Base-by-base conservation (phyloP, 2,329 filamentous ascomycete genomes). In the Ampelomyces quisqualis region DNA sequence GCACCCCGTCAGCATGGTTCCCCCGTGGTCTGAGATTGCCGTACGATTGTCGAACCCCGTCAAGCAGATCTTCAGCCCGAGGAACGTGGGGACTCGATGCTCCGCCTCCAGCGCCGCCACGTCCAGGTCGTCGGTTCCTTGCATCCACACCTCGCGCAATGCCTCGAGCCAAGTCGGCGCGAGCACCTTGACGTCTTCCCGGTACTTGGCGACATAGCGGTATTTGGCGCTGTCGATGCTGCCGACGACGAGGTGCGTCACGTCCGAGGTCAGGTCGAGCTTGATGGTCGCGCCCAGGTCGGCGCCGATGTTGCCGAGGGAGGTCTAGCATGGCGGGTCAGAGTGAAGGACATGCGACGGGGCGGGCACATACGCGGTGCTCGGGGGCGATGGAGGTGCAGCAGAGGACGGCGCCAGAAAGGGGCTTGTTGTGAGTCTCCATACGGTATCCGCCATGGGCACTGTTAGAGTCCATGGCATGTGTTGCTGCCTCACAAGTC, bases 161-260 rank as follows among this genome's bases (percentile, higher is more conserved):
- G 86, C 86, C 40, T 91, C 83, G 34, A 98, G 78, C 88, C 90
- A 98, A 59, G 81, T 79, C n/a, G 85, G 80, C 29, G 80, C 80
- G 72, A 98, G 84, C 34, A 90, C 84, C 63, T 82, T 83, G 60
- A 98, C 84, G 61, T 98, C 93, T 33, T 85, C 82, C 37, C 93
- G 81, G 65, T 91, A 86, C 62, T 85, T 88, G 38, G 91, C 93
- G 60, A 97, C 91, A 75, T 95, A 95, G 67, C 84, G 86, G 71
- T 98, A 98, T 69, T 98, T 98, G 34, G 86, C 82, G 1, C 91
- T 97, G 64, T 91, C 81, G 59, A 89, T 86, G 58, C 87, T 84
- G 65, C 90, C 93, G 47, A 95, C 88, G 49, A 98, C 80, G 32
- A 98, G 82, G 72, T 98, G 93, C 4, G 93, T 97, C 33, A 95